Conservation (phyloP, 225 moss, liverwort and hornwort genomes). For the Pleurozium schreberi region DNA sequence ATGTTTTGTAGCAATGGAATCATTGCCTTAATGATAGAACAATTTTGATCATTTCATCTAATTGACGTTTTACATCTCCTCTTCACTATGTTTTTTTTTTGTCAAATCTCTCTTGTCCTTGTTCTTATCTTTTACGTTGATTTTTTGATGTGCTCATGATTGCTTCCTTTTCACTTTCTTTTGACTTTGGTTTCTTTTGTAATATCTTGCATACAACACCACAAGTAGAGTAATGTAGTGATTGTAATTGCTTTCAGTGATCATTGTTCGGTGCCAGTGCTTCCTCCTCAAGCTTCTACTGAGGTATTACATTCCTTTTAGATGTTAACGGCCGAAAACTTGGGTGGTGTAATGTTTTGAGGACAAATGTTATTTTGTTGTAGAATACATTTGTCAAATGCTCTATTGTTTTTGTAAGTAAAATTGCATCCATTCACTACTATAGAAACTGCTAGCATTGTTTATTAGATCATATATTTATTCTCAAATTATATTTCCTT, state of each 20-base stretch:
- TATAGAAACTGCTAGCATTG: not conserved
- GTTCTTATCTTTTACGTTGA: not conserved
- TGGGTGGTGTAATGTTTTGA: not conserved
- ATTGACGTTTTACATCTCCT: not conserved
- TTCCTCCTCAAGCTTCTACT: constrained; percentile 11
- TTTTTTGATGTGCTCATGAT: not conserved
- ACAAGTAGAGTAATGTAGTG: not conserved
- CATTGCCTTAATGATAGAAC: not conserved
- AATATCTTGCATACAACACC: not conserved
- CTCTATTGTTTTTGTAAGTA: not conserved
- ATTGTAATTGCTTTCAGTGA: not conserved
- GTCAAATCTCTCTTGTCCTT: not conserved
- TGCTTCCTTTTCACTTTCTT: not conserved
- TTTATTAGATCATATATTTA: not conserved
- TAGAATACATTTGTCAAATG: not conserved
- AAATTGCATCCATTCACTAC: not conserved
- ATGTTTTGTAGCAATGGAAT: not conserved
- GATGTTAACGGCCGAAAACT: not conserved
- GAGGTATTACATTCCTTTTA: constrained; percentile 5
- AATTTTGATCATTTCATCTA: not conserved
- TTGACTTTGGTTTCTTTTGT: not conserved
- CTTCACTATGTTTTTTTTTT: not conserved
- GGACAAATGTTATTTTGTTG: not conserved
- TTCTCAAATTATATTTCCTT: not conserved
- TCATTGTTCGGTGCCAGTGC: constrained; percentile 17